These are phyloP conservation scores for Phlebopus sp. DNA, from an alignment of 1,284 basidiomycete genomes.

Conservation along the genomic window DNA sequence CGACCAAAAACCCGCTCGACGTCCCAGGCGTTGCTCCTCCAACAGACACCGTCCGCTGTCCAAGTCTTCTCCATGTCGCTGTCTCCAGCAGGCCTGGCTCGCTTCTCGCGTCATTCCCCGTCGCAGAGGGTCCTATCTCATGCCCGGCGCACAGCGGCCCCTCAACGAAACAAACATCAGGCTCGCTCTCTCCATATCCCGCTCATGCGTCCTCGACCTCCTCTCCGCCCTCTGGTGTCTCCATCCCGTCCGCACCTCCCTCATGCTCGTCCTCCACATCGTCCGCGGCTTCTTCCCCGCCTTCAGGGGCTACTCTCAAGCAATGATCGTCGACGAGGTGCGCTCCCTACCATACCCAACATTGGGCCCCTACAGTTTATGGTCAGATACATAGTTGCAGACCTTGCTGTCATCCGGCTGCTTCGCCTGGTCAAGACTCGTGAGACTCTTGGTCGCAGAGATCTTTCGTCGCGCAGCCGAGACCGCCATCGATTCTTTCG, in stretches of 20 bases:
- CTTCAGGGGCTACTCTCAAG: constrained; percentile 79
- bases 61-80: constrained; percentile 27
- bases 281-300: constrained; percentile 72
- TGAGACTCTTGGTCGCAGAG: constrained; percentile 56
- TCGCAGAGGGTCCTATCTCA: constrained; percentile 43
- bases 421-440: constrained; percentile 62
- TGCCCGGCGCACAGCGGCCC: constrained; percentile 65
- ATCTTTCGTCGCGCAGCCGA: constrained; percentile 61
- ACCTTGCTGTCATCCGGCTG: constrained; percentile 57
- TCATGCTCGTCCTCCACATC: constrained; percentile 67
- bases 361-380: constrained; percentile 7
- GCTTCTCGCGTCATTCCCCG: constrained; percentile 53
- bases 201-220: constrained; percentile 54
- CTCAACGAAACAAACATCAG: constrained; percentile 51
- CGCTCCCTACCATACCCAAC: constrained; percentile 16
- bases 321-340: constrained; percentile 78
- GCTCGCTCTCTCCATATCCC: constrained; percentile 55
- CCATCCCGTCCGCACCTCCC: constrained; percentile 62
- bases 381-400: constrained; percentile 51
- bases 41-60: constrained; percentile 16
- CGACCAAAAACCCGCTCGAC: constrained; percentile 22
- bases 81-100: constrained; percentile 59
- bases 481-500: constrained; percentile 63
- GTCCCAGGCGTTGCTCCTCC: constrained; percentile 17
- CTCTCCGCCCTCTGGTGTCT: constrained; percentile 57